phyloP scores from a whole-genome alignment of 495 filamentous ascomycete genomes.

The Cudoniella acicularis region DNA sequence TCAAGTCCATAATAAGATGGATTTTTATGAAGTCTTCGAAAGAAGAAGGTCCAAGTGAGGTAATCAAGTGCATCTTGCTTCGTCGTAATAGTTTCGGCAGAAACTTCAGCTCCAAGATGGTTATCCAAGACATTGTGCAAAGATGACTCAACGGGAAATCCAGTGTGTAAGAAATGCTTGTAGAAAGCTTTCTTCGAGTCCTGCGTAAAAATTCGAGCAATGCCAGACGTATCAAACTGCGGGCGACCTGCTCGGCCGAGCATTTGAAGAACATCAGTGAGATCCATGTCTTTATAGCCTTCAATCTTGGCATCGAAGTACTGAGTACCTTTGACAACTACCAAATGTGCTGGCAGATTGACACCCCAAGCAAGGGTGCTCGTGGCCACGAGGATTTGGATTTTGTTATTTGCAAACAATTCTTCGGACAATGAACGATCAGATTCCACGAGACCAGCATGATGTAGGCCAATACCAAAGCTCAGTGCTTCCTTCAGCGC shows the following conservation, averaged over 20 bases:
- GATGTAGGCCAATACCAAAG: conserved; percentile 96
- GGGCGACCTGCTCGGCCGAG: conserved; percentile 91
- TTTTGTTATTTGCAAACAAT: conserved; percentile 95
- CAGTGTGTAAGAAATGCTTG: conserved; percentile 98
- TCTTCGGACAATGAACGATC: conserved; percentile 90
- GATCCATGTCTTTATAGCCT: conserved; percentile 97
- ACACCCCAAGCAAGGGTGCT: conserved; percentile 98
- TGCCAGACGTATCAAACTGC: conserved; percentile 93
- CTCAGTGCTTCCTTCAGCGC: conserved; percentile 85
- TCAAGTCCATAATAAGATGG: conserved; percentile 97
- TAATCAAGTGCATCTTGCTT: conserved; percentile 99
- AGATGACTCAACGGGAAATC: conserved; percentile 95
- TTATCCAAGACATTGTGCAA: conserved; percentile 96
- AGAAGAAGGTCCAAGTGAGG: conserved; percentile 99
- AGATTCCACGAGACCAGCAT: conserved; percentile 93
- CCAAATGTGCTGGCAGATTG: conserved; percentile 93
- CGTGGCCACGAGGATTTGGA: conserved; percentile 94
- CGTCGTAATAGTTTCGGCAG: conserved; percentile 82
- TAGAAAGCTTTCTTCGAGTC: conserved; percentile 99
- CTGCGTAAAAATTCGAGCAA: conserved; percentile 95
- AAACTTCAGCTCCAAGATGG: conserved; percentile 93
- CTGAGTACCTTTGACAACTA: conserved; percentile 97
- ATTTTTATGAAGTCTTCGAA: conserved; percentile 95
- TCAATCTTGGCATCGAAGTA: conserved; percentile 98
- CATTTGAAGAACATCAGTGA: conserved; percentile 99